These are phyloP conservation scores for Fusarium verrucosum DNA, from an alignment of 2,329 filamentous ascomycete species.

Conservation along the genomic window DNA sequence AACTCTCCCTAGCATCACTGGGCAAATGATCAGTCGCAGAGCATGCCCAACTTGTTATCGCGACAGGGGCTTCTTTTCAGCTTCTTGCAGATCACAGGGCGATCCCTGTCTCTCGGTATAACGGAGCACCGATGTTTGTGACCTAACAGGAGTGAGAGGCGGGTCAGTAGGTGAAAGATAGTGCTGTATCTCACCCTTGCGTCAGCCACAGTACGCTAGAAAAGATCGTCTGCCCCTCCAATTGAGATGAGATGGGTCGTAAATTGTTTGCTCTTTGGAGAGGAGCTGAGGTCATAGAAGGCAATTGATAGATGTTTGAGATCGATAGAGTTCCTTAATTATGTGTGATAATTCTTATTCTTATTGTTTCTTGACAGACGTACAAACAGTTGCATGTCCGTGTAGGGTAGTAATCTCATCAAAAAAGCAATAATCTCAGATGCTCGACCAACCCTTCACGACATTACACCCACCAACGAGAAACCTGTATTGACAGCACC, in stretches of 20 bases:
- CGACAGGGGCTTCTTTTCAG: conserved; percentile 23
- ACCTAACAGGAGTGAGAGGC: rapidly evolving
- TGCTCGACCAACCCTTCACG: not conserved
- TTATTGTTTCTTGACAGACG: not conserved
- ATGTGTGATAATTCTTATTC: not conserved
- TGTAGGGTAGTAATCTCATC: not conserved
- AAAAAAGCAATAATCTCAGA: not conserved
- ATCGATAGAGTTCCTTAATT: not conserved
- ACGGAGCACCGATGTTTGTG: not conserved
- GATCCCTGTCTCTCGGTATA: conserved; percentile 2
- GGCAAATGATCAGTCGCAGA: conserved; percentile 1
- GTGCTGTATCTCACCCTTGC: not conserved
- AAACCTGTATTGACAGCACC: not conserved
- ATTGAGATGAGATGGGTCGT: conserved; percentile 7
- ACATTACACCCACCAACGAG: conserved; percentile 5
- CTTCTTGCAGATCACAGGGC: conserved; percentile 17
- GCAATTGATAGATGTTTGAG: not conserved
- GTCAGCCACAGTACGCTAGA: conserved; percentile 27
- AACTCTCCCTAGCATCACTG: not conserved
- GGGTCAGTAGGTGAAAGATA: not conserved
- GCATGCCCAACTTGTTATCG: conserved; percentile 5
- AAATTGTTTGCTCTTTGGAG: not conserved
- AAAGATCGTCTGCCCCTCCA: conserved; percentile 11
- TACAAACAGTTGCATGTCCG: not conserved
- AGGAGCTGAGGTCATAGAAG: not conserved